These are phyloP conservation scores for Phytophthora pluvialis DNA, from an alignment of 352 stramenopile species.

Conservation along the genomic window DNA sequence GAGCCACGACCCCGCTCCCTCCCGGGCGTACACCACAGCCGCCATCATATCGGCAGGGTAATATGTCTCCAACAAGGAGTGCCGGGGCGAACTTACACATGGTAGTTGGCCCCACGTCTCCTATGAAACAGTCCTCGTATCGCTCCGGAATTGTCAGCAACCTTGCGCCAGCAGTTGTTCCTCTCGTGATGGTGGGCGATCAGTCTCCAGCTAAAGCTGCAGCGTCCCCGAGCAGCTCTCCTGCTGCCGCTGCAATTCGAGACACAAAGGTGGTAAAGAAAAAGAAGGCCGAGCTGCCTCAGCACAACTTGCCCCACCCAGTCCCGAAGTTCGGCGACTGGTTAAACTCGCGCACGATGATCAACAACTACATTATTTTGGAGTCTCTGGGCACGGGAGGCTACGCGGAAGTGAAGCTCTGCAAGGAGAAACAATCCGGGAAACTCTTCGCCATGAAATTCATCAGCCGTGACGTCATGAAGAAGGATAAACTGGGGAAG, in stretches of 20 bases:
- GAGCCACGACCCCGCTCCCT: slow-evolving; percentile 4
- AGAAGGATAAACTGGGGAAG: slow-evolving; percentile 83
- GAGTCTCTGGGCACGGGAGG: slow-evolving; percentile 85
- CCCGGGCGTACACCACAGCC: slow-evolving; percentile 35
- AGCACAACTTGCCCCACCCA: slow-evolving; percentile 78
- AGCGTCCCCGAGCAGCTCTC: slow-evolving; percentile 9
- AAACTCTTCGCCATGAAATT: slow-evolving; percentile 90
- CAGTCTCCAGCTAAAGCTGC: slow-evolving; percentile 23
- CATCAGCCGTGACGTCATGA: slow-evolving; percentile 88
- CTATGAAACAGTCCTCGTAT: slow-evolving; percentile 56
- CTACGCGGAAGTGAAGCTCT: slow-evolving; percentile 92
- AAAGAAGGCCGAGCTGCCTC: slow-evolving; percentile 79
- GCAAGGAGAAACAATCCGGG: slow-evolving; percentile 79
- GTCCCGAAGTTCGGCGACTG: slow-evolving; percentile 83
- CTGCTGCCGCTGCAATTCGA: slow-evolving; percentile 45
- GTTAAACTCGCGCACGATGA: slow-evolving; percentile 89
- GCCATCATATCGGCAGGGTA: slow-evolving; percentile 39
- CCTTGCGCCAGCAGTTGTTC: slow-evolving; percentile 40
- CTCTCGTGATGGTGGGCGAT: slow-evolving; percentile 34
- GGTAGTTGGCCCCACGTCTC: slow-evolving; percentile 26
- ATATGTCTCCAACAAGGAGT: slow-evolving; percentile 52
- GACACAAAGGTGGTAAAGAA: slow-evolving; percentile 87
- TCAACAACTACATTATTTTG: slow-evolving; percentile 95
- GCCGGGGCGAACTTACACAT: slow-evolving; percentile 20
- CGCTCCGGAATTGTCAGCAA: slow-evolving; percentile 56